Evolutionary conservation across 2,329 filamentous ascomycete genomes (phyloP), one percentile per base, ranked within the genome.

Genomic region (Alternaria burnsii): DNA sequence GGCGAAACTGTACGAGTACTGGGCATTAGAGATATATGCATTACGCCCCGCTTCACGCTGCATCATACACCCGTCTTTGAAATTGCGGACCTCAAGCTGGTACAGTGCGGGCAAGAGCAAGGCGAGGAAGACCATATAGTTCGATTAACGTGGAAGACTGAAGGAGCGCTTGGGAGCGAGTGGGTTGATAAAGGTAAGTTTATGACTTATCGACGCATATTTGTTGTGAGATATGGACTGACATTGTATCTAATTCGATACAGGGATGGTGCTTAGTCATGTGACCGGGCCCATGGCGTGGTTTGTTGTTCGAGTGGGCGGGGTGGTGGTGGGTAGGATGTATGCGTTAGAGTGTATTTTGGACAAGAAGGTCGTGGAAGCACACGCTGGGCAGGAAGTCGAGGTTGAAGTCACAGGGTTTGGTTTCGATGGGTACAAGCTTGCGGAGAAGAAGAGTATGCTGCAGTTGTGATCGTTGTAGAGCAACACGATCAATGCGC

Each of bases 271-370:
- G 3, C 72, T 67, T 50, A 80, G 77, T 36, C n/a, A 58, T 0
- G 44, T 73, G 2, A 80, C 77, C 3, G 78, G 78, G 0, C 66
- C 76, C 1, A 77, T 78, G 47, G 67, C 76, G 1, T 65, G 78
- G 43, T 80, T 80, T 41, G 2, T 34, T 1, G 57, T 80, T 10
- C 8, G 48, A 1, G 41, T 76, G 12, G 60, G 73, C 42, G 75
- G 66, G 3, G 4, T 67, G 4, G 6, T 46, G 4, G 12, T 72
- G 1, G 76, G 71, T 1, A 68, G 69, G 54, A 72, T 71, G 11
- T 78, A 79, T 66, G 71, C 73, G 1, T 38, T 72, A 36, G 74
- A 77, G 42, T 67, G 66, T 34, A 20, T 73, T 3, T 11, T 77
- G 4, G 52, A 52, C 10, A 38, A 58, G 5, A 11, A 26, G 18